Evolutionary conservation across 345 rosid species (phyloP).

Genomic region (Noccaea bulbosa): DNA sequence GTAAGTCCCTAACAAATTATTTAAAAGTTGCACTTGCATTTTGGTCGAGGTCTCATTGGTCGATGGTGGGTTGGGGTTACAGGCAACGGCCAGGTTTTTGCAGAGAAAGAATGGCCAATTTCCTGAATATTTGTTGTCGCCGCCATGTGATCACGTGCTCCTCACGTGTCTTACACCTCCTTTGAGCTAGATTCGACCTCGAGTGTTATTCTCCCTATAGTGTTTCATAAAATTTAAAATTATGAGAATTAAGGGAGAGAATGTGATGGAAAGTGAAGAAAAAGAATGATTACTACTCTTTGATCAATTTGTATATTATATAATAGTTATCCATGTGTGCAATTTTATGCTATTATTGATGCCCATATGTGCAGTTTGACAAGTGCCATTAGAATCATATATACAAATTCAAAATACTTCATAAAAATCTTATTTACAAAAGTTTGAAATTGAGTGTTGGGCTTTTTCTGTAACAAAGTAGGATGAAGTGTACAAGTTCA

Average conservation of each 20-base stretch:
- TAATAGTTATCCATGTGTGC: slow-evolving; percentile 30
- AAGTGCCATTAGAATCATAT: slow-evolving; percentile 2
- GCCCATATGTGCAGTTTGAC: slow-evolving; percentile 4
- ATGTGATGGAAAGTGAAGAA: slow-evolving; percentile 24
- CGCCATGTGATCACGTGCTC: slow-evolving; percentile 38
- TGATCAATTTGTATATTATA: slow-evolving; percentile 11
- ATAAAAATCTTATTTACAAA: neutral
- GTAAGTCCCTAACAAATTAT: slow-evolving; percentile 7
- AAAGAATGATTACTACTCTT: slow-evolving; percentile 30
- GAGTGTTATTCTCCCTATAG: slow-evolving; percentile 29
- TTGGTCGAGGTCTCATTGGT: slow-evolving; percentile 37
- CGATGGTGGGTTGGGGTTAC: slow-evolving; percentile 40
- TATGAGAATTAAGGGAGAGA: neutral
- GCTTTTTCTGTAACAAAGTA: neutral
- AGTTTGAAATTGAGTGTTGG: neutral
- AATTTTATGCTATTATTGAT: slow-evolving; percentile 26
- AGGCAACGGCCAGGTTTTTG: slow-evolving; percentile 27
- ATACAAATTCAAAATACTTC: neutral
- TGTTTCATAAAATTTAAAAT: neutral
- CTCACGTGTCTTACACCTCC: slow-evolving; percentile 43
- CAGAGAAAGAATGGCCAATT: slow-evolving; percentile 32
- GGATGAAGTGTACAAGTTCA: neutral
- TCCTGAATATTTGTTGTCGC: slow-evolving; percentile 8
- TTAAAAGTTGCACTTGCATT: slow-evolving; percentile 33
- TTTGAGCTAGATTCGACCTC: slow-evolving; percentile 34